These are phyloP conservation scores for Pythium utonaiense DNA, from an alignment of 352 stramenopile genomes.

Conservation along the genomic window DNA sequence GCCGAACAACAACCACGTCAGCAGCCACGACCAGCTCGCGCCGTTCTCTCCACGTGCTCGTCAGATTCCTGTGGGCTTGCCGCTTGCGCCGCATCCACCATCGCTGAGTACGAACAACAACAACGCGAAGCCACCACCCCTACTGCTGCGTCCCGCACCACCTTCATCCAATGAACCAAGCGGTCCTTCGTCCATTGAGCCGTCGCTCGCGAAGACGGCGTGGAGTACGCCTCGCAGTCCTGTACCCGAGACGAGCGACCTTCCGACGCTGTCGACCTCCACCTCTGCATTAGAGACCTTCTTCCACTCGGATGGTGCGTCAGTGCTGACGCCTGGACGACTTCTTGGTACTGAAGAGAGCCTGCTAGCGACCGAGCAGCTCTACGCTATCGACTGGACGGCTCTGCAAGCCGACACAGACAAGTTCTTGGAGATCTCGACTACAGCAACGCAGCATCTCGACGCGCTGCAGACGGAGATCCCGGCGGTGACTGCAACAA, in stretches of 20 bases:
- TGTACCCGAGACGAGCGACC: conserved; percentile 12
- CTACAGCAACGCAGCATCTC: conserved; percentile 46
- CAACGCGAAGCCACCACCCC: conserved; percentile 3
- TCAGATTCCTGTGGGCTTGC: conserved; percentile 20
- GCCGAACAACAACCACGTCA: conserved; percentile 18
- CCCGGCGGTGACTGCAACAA: conserved; percentile 29
- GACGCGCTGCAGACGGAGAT: conserved; percentile 50
- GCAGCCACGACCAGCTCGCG: conserved; percentile 15
- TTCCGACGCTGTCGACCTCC: conserved; percentile 1
- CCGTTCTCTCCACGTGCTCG: conserved; percentile 29
- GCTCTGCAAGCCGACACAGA: conserved; percentile 35
- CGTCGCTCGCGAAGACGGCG: conserved; percentile 34
- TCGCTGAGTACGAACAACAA: neutral
- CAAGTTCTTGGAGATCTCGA: conserved; percentile 64
- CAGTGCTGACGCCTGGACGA: conserved; percentile 29
- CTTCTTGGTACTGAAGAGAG: conserved; percentile 45
- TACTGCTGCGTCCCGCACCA: conserved; percentile 4
- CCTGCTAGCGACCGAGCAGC: conserved; percentile 36
- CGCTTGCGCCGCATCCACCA: conserved; percentile 1
- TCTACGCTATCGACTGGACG: conserved; percentile 52
- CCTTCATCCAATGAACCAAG: conserved; percentile 11
- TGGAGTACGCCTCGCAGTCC: conserved; percentile 59
- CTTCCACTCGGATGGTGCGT: conserved; percentile 24
- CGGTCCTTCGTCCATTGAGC: conserved; percentile 11
- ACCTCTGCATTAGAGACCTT: conserved; percentile 23